Conservation (phyloP, 2,329 filamentous ascomycete genomes). For the Mollisia scopiformis region DNA sequence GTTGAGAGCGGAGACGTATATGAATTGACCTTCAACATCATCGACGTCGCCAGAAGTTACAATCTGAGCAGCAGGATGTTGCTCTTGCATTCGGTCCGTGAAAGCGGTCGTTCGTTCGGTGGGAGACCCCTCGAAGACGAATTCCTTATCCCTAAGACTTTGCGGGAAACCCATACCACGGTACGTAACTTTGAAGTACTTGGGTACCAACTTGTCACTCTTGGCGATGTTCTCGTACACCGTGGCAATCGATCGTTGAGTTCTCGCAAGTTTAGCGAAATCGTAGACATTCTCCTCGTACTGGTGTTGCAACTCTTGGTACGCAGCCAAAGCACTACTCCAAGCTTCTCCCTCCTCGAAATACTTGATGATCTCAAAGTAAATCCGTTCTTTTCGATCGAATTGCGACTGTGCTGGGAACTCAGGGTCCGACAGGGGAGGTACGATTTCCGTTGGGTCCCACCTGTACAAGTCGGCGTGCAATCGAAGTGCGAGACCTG, state of each 20-base stretch:
- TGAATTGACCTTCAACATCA: conserved; percentile 87
- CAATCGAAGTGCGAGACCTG: conserved; percentile 83
- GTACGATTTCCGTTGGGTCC: conserved; percentile 72
- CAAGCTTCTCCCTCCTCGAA: conserved; percentile 95
- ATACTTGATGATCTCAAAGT: conserved; percentile 92
- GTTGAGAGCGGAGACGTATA: conserved; percentile 80
- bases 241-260: conserved; percentile 86
- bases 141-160: conserved; percentile 84
- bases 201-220: conserved; percentile 75
- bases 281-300: conserved; percentile 91
- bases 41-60: conserved; percentile 71
- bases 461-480: conserved; percentile 94
- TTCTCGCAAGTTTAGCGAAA: conserved; percentile 86
- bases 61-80: conserved; percentile 85
- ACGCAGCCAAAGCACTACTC: conserved; percentile 84
- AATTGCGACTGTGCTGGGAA: conserved; percentile 86
- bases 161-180: conserved; percentile 86
- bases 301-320: conserved; percentile 88
- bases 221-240: conserved; percentile 89
- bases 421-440: conserved; percentile 71
- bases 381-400: conserved; percentile 88
- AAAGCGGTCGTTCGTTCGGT: conserved; percentile 80
- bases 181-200: conserved; percentile 92
- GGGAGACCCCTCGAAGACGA: conserved; percentile 83
- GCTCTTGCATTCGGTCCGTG: conserved; percentile 88